Evolutionary conservation across 805 yeast species (phyloP).

Genomic region (Saturnispora quitensis): DNA sequence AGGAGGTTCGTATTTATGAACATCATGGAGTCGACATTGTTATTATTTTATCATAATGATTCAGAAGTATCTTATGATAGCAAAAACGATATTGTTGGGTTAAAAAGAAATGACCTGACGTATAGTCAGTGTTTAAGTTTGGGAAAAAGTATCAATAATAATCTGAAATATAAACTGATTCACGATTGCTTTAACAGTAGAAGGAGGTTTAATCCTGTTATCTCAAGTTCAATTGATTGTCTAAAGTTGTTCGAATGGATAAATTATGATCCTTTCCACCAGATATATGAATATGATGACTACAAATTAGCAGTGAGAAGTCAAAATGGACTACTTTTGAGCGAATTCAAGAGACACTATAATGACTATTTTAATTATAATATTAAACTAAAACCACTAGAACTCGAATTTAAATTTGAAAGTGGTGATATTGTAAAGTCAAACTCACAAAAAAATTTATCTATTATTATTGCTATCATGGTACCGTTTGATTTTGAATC

Average conservation of each 20-base stretch:
- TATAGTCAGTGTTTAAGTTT: neutral
- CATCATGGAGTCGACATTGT: neutral
- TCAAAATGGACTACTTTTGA: neutral
- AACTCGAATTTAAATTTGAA: neutral
- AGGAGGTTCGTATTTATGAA: neutral
- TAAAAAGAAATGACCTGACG: neutral
- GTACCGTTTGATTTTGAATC: neutral
- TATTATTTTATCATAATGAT: neutral
- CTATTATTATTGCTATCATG: neutral
- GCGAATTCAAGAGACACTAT: neutral
- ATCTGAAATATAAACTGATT: neutral
- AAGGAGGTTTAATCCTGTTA: neutral
- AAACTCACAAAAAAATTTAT: neutral
- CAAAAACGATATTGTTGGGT: neutral
- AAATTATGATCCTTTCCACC: neutral
- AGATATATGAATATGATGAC: neutral
- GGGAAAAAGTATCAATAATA: neutral
- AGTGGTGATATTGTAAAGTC: conserved; percentile 3
- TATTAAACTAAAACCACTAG: neutral
- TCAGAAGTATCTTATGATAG: neutral
- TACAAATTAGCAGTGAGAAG: neutral
- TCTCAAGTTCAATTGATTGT: neutral
- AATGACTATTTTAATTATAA: neutral
- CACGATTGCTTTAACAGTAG: neutral
- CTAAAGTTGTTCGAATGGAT: neutral